Base-by-base conservation (phyloP, 2,329 filamentous ascomycete genomes). In the Neopestalotiopsis clavispora region DNA sequence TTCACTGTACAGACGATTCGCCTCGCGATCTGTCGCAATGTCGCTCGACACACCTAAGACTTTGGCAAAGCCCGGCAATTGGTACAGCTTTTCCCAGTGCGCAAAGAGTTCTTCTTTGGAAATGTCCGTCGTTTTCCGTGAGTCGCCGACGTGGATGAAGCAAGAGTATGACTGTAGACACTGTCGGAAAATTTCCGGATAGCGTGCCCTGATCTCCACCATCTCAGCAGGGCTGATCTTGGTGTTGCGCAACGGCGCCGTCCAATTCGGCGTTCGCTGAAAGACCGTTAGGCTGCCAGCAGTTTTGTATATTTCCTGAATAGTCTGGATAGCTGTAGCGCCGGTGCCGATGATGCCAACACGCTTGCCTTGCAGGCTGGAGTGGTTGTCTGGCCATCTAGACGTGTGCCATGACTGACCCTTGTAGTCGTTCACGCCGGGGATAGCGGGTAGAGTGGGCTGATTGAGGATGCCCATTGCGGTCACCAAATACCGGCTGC, bases 11-110 rank as follows among this genome's bases (percentile, higher is more conserved):
- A 75, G 45, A 3, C 68, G 68, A 49, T 80, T 81, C 10, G 78
- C 75, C 28, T 73, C 70, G 13, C 68, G 67, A 45, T 80, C 69
- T 1, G 73, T 78, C 17, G 72, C 71, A 1, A 76, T 72, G 60
- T 80, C 78, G 5, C 58, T 59, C 64, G 75, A 80, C 5, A 73
- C 66, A 72, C 65, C 64, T 5, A 79, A 67, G 62, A 76, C 74
- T 67, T 80, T 83, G 12, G 75, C 73, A 68, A 84, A 84, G 0
- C 81, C 83, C 1, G 80, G 80, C 3, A 74, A 66, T 0, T 75
- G 68, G 72, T 82, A 84, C 1, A 80, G 68, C 42, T 75, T 71
- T 66, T 79, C 75, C 70, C 73, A 80, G 4, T 71, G 69, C 9
- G 72, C 74, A 10, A 72, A 68, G 9, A 78, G 77, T 68, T 79